phyloP scores from a whole-genome alignment of 768 basidiomycete genomes.

The Suillus discolor region DNA sequence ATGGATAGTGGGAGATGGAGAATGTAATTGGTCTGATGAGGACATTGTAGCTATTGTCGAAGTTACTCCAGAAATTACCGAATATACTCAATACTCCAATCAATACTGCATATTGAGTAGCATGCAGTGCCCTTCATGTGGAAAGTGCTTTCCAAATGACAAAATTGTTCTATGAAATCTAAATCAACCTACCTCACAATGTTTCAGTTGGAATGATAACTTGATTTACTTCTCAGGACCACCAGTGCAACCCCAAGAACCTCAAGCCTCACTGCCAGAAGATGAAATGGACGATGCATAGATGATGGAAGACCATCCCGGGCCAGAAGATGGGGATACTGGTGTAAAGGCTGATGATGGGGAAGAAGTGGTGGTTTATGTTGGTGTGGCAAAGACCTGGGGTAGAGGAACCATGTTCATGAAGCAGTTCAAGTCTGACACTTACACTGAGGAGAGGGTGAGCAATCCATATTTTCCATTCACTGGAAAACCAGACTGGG shows the following conservation, averaged over 20 bases:
- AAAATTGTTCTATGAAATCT: background rate
- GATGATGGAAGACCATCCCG: too few species aligned
- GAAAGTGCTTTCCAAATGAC: background rate
- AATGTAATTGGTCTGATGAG: too few species aligned
- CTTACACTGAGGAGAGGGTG: background rate
- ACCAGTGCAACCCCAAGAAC: background rate
- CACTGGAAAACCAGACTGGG: slow-evolving; percentile 6
- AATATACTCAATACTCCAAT: background rate
- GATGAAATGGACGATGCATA: too few species aligned
- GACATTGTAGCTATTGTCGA: background rate
- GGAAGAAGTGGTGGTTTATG: background rate
- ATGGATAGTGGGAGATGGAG: too few species aligned
- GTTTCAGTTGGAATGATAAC: background rate
- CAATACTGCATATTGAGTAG: too few species aligned
- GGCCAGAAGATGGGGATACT: background rate
- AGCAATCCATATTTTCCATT: slow-evolving; percentile 6
- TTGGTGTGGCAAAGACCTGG: background rate
- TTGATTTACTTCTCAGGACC: background rate
- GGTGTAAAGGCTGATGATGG: background rate
- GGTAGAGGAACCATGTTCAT: background rate
- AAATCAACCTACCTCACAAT: background rate
- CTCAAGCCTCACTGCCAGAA: too few species aligned
- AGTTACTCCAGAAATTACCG: background rate
- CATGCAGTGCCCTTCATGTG: background rate
- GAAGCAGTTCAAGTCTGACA: background rate